Evolutionary conservation across 441 rosid genomes (phyloP).

Genomic region (Mallotus repandus): DNA sequence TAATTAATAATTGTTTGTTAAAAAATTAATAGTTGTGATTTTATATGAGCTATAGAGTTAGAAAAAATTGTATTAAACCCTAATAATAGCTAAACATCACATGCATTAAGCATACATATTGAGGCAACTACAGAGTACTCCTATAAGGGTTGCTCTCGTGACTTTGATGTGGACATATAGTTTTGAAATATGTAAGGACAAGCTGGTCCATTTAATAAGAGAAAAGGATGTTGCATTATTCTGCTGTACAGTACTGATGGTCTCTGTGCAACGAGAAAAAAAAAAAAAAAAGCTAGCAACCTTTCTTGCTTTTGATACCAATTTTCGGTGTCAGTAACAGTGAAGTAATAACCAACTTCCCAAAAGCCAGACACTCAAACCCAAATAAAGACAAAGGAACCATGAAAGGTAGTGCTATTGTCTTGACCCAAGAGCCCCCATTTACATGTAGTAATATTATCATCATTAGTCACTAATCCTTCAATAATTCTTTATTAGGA

Average conservation of each 20-base stretch:
- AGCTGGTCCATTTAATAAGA: conserved; percentile 1
- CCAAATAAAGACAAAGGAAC: not conserved
- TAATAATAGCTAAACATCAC: too few species aligned
- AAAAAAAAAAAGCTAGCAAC: not conserved
- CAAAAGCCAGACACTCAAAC: not conserved
- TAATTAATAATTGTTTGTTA: too few species aligned
- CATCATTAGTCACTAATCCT: not conserved
- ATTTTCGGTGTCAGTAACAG: conserved; percentile 29
- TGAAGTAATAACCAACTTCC: conserved; percentile 7
- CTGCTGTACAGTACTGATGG: not conserved
- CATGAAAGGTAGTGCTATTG: conserved; percentile 11
- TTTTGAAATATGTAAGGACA: conserved; percentile 19
- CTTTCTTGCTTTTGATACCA: conserved; percentile 6
- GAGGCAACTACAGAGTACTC: not conserved
- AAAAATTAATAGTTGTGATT: too few species aligned
- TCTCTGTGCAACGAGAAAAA: conserved; percentile 3
- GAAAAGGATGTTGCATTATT: conserved; percentile 27
- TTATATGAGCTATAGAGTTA: too few species aligned
- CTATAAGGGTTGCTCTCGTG: not conserved
- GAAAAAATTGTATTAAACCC: too few species aligned
- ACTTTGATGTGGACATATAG: conserved; percentile 5
- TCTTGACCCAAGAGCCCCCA: not conserved
- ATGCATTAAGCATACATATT: not conserved
- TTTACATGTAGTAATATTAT: not conserved
- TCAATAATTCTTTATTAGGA: not conserved